These are phyloP conservation scores for Fusarium sp. DNA, from an alignment of 2,329 filamentous ascomycete genomes.

Conservation along the genomic window DNA sequence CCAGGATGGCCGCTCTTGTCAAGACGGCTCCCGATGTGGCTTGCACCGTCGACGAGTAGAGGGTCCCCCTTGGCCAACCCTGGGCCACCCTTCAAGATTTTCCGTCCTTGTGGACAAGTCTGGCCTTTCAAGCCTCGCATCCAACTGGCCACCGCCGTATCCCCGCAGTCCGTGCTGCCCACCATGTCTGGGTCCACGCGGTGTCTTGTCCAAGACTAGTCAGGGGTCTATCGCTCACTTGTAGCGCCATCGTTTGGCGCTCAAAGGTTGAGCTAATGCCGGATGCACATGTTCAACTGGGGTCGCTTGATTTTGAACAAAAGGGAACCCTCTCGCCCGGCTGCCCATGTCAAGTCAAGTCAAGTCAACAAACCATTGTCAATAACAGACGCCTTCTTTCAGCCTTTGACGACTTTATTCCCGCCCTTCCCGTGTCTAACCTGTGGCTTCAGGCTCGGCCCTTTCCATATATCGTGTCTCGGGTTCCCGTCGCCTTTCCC, in stretches of 20 bases:
- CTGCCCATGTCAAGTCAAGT: conserved; percentile 17
- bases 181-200: conserved; percentile 35
- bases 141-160: conserved; percentile 43
- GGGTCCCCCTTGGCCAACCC: conserved; percentile 5
- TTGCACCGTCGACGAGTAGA: conserved; percentile 29
- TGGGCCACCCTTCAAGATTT: conserved; percentile 36
- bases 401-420: conserved; percentile 8
- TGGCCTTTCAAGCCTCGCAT: conserved; percentile 20
- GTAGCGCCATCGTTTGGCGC: conserved; percentile 33
- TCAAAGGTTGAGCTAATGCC: conserved; percentile 31
- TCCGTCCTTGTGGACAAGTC: conserved; percentile 40
- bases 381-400: conserved; percentile 9
- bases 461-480: conserved; percentile 16
- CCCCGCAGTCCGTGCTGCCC: conserved; percentile 39
- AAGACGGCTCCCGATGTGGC: conserved; percentile 40
- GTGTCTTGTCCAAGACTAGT: conserved; percentile 44
- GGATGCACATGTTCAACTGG: conserved; percentile 36
- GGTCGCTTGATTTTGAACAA: conserved; percentile 25
- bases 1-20: conserved; percentile 29
- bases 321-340: conserved; percentile 28
- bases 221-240: conserved; percentile 42
- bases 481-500: background rate
- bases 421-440: background rate
- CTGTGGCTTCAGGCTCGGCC: background rate
- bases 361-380: conserved; percentile 29